A percentile compares a stretch with the other conserved stretches of the same genome.
These are phyloP conservation scores for Ophiosphaerella narmari DNA, from an alignment of 2,329 filamentous ascomycete species.

Conservation along the genomic window DNA sequence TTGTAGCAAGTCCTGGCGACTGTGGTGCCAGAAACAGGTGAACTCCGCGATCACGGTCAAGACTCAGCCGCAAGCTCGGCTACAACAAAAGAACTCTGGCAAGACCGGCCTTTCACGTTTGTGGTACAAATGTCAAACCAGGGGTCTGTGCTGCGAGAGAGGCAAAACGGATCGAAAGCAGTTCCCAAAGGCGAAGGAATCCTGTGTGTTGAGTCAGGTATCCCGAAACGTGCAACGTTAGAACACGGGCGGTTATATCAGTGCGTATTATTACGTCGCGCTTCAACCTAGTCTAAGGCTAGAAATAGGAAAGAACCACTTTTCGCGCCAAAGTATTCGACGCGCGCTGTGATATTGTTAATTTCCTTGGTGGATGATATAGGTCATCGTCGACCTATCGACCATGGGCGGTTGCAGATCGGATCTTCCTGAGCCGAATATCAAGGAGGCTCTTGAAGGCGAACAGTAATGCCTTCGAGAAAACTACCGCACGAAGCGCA, in stretches of 20 bases:
- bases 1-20: conserved; percentile 4
- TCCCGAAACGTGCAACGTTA: conserved; percentile 34
- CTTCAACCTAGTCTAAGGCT: conserved; percentile 9
- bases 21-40: conserved; percentile 10
- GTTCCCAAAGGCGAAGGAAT: conserved; percentile 10
- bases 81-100: conserved; percentile 8
- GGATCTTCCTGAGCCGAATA: no score
- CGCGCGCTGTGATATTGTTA: conserved; percentile 1
- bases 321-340: neutral
- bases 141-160: conserved; percentile 9
- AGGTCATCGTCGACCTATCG: neutral
- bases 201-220: conserved; percentile 9
- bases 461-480: no score
- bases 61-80: conserved; percentile 6
- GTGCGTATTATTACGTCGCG: conserved; percentile 15
- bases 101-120: conserved; percentile 10
- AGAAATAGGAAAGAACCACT: conserved; percentile 1
- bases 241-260: conserved; percentile 17
- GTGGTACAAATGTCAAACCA: conserved; percentile 22
- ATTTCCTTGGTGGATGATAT: neutral
- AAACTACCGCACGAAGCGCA: no score
- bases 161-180: conserved; percentile 12
- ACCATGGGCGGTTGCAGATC: no score
- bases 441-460: no score
- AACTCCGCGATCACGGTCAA: conserved; percentile 13